These are phyloP conservation scores for Cochlearia excelsa DNA, from an alignment of 345 rosid genomes.

Conservation along the genomic window DNA sequence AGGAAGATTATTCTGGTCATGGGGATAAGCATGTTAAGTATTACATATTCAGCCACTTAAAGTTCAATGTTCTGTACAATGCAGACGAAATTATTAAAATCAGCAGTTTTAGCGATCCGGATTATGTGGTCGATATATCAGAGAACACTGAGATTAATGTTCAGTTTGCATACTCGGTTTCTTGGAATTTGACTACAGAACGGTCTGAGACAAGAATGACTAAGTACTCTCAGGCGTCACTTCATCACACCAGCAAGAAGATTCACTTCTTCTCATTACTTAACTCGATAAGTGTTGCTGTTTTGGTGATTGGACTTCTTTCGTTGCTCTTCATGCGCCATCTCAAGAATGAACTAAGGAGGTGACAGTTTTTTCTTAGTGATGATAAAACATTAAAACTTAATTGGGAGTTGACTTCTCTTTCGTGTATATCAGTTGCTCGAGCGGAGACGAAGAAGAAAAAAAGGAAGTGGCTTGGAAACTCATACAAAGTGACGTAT, in stretches of 20 bases:
- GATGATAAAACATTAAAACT: neutral
- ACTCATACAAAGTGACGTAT: slow-evolving; percentile 68
- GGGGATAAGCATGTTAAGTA: slow-evolving; percentile 40
- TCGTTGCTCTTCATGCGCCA: slow-evolving; percentile 51
- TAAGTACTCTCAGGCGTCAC: slow-evolving; percentile 56
- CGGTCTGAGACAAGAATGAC: slow-evolving; percentile 56
- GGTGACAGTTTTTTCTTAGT: slow-evolving; percentile 37
- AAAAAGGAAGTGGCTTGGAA: slow-evolving; percentile 80
- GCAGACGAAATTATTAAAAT: slow-evolving; percentile 53
- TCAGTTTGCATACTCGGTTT: slow-evolving; percentile 69
- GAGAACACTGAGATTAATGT: slow-evolving; percentile 54
- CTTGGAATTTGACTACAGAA: slow-evolving; percentile 59
- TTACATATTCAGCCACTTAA: slow-evolving; percentile 64
- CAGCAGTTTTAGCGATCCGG: slow-evolving; percentile 63
- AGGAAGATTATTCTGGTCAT: slow-evolving; percentile 41
- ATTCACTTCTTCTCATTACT: slow-evolving; percentile 72
- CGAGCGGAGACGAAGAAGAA: slow-evolving; percentile 70
- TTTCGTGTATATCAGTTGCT: slow-evolving; percentile 39
- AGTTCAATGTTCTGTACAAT: slow-evolving; percentile 61
- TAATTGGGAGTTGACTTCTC: slow-evolving; percentile 14
- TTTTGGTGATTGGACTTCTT: slow-evolving; percentile 61
- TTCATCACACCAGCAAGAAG: slow-evolving; percentile 46
- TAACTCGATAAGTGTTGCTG: slow-evolving; percentile 50
- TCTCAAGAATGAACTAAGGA: slow-evolving; percentile 65
- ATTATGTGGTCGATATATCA: slow-evolving; percentile 58